Evolutionary conservation across 129 eudicot genomes (phyloP), one percentile per base, ranked within the genome.

Genomic region (Tagetes patula): DNA sequence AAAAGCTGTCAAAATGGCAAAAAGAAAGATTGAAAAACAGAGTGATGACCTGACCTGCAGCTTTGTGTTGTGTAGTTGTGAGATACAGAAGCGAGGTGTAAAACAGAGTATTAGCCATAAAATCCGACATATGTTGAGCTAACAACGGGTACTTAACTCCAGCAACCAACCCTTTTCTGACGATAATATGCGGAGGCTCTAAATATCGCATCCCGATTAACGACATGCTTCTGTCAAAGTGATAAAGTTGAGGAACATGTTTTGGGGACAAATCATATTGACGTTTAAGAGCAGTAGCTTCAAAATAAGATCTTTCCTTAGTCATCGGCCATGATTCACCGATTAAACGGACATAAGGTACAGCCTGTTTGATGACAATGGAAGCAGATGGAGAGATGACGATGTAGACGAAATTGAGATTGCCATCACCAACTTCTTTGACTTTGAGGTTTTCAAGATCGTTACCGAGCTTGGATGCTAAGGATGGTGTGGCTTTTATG

Each of bases 271-370:
- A 84, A 33, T 84, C 83, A 5, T 86, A 81, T 54, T 90, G 94
- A 65, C 90, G 91, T 77, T 81, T 83, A 42, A 90, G 80, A 7
- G 92, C 77, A 9, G 72, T 79, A 41, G 97, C 85, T 84, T 95
- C 99, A 78, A 90, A 95, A 78, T 90, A 95, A 49, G 99, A 90
- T 58, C 97, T 86, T 69, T 95, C 99, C 70, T 90, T 95, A 1
- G 99, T 74, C 99, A 95, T 83, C 7, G 97, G 99, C 97, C 97
- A 95, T 83, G 99, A 86, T 76, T 95, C 99, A 40, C 99, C 99
- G 11, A 95, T 95, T 66, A 87, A 83, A 49, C 99, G 97, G 52
- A 95, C 82, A 67, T 95, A 95, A 2, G 99, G 99, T 63, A 90
- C 81, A 80, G 99, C 96, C 96, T 95, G 99, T 77, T 95, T 95